phyloP scores from a whole-genome alignment of 2,329 filamentous ascomycete species.

The Metarhizium robertsii region DNA sequence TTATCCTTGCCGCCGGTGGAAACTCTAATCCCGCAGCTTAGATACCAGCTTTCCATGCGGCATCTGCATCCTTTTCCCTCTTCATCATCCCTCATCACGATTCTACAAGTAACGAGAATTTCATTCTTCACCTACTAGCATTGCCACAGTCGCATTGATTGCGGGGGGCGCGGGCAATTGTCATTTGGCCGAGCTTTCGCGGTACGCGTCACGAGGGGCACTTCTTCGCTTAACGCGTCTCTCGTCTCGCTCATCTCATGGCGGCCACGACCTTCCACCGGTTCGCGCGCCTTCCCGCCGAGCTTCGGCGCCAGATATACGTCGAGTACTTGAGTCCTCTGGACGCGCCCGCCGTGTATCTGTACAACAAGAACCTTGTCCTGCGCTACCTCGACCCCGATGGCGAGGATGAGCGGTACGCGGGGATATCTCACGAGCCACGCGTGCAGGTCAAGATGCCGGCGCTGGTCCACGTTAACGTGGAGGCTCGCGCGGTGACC shows the following conservation, averaged over 20 bases:
- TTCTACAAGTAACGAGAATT: too few species aligned
- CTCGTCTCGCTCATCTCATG: not conserved
- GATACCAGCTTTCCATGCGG: too few species aligned
- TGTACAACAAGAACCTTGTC: conserved; percentile 10
- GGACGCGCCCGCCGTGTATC: conserved; percentile 11
- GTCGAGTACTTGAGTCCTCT: conserved; percentile 5
- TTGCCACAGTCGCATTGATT: not conserved
- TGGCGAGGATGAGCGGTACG: conserved; percentile 1
- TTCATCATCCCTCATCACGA: not conserved
- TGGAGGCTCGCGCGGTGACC: conserved; percentile 13
- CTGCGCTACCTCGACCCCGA: conserved; percentile 5
- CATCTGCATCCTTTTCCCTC: too few species aligned
- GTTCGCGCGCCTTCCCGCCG: conserved; percentile 14
- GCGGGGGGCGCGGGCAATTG: not conserved
- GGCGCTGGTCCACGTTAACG: conserved; percentile 9
- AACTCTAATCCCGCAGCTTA: too few species aligned
- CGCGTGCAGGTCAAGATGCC: conserved; percentile 12
- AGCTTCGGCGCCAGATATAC: conserved; percentile 19
- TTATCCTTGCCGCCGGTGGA: too few species aligned
- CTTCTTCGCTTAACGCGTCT: too few species aligned
- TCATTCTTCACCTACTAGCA: not conserved
- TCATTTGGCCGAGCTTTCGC: too few species aligned
- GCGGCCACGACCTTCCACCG: conserved; percentile 9
- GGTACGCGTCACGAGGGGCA: too few species aligned
- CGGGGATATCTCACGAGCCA: conserved; percentile 1